These are phyloP conservation scores for Phytophthora pini DNA, from an alignment of 352 stramenopile species.

Conservation along the genomic window DNA sequence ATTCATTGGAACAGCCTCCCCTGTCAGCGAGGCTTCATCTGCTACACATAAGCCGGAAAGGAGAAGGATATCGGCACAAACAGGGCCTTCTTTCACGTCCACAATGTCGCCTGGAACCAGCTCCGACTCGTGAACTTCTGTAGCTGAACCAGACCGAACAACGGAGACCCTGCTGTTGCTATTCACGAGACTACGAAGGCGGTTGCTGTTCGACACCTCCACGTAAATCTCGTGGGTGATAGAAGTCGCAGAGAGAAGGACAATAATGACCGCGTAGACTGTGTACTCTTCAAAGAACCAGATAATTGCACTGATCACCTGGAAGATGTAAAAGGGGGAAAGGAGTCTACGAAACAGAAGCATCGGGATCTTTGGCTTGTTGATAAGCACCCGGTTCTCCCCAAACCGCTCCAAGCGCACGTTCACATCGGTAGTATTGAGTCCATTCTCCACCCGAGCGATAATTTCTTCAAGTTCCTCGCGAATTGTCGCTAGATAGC, in stretches of 20 bases:
- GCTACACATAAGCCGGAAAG: conserved; percentile 50
- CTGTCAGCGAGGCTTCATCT: conserved; percentile 59
- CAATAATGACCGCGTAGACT: conserved; percentile 56
- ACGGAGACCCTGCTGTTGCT: conserved; percentile 44
- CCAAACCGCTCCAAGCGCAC: conserved; percentile 48
- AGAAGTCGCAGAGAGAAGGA: conserved; percentile 50
- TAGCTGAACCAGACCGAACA: conserved; percentile 18
- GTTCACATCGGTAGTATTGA: conserved; percentile 23
- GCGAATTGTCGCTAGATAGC: conserved; percentile 51
- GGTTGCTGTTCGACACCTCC: conserved; percentile 52
- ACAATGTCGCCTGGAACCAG: conserved; percentile 68
- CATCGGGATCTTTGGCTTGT: conserved; percentile 39
- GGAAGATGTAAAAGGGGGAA: conserved; percentile 71
- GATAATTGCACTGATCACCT: conserved; percentile 57
- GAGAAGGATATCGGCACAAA: conserved; percentile 59
- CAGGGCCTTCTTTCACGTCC: conserved; percentile 29
- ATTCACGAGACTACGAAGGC: conserved; percentile 46
- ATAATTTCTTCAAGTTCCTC: conserved; percentile 43
- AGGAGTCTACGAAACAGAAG: conserved; percentile 62
- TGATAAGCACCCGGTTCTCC: conserved; percentile 57
- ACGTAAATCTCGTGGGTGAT: conserved; percentile 57
- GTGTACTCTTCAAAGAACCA: conserved; percentile 61
- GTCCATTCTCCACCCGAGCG: conserved; percentile 34
- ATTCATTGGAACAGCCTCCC: conserved; percentile 47
- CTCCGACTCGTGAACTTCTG: conserved; percentile 39